These are phyloP conservation scores for Hymenoscyphus salicellus DNA, from an alignment of 2,329 filamentous ascomycete species.

Conservation along the genomic window DNA sequence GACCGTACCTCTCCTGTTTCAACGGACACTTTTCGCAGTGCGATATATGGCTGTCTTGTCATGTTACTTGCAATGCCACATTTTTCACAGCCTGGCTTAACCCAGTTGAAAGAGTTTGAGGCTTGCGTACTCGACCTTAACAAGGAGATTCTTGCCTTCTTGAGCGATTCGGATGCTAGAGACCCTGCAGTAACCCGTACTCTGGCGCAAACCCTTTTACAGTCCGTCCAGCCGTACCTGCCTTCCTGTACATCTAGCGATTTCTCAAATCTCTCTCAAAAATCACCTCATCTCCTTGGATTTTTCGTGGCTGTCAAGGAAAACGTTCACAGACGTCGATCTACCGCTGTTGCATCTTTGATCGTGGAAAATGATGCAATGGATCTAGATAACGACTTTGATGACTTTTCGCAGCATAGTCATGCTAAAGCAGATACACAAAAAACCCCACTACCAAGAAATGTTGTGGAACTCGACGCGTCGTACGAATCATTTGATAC, in stretches of 20 bases:
- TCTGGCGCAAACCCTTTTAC: conserved; percentile 29
- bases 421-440: conserved; percentile 40
- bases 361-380: conserved; percentile 51
- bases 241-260: conserved; percentile 24
- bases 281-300: conserved; percentile 24
- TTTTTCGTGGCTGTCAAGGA: conserved; percentile 30
- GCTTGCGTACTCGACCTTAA: conserved; percentile 19
- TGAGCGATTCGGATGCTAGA: conserved; percentile 17
- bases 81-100: conserved; percentile 20
- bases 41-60: conserved; percentile 30
- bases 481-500: conserved; percentile 30
- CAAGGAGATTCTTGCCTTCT: conserved; percentile 24
- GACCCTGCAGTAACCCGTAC: conserved; percentile 20
- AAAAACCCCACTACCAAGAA: conserved; percentile 43
- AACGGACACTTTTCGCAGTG: conserved; percentile 31
- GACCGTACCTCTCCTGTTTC: conserved; percentile 30
- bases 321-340: conserved; percentile 20
- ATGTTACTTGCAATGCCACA: conserved; percentile 28
- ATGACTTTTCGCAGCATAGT: conserved; percentile 59
- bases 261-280: conserved; percentile 20
- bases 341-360: conserved; percentile 15
- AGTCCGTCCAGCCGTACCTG: conserved; percentile 32
- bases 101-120: conserved; percentile 24
- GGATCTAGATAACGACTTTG: conserved; percentile 65
- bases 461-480: conserved; percentile 27